Evolutionary conservation across 805 yeast species (phyloP).

Genomic region (Teunomyces pallodes): DNA sequence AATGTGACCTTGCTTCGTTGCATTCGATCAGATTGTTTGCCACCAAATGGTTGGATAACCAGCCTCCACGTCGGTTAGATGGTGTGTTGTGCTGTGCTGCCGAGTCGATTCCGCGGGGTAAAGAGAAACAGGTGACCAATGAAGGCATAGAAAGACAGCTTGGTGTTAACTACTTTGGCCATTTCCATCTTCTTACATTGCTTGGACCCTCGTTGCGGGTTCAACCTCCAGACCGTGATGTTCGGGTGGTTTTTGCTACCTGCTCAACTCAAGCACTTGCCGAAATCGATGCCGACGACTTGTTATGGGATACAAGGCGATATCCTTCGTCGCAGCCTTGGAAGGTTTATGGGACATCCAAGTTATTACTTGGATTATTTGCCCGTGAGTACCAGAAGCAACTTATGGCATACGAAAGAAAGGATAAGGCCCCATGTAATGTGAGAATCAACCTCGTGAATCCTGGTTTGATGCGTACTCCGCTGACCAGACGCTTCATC

Average conservation of each 20-base stretch:
- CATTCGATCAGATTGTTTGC: constrained; percentile 84
- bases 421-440: constrained; percentile 69
- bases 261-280: constrained; percentile 81
- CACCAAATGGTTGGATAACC: constrained; percentile 88
- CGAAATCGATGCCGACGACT: constrained; percentile 56
- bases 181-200: constrained; percentile 75
- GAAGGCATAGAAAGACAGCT: constrained; percentile 89
- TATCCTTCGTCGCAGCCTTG: constrained; percentile 68
- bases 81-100: constrained; percentile 88
- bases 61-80: constrained; percentile 88
- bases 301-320: constrained; percentile 56
- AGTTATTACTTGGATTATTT: constrained; percentile 70
- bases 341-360: constrained; percentile 78
- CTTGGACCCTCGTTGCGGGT: constrained; percentile 79
- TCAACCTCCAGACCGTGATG: constrained; percentile 95
- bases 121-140: constrained; percentile 57
- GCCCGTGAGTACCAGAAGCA: constrained; percentile 76
- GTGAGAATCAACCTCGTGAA: constrained; percentile 74
- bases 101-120: constrained; percentile 69
- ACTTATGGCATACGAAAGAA: constrained; percentile 55
- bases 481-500: constrained; percentile 74
- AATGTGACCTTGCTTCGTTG: constrained; percentile 75
- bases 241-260: constrained; percentile 72
- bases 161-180: constrained; percentile 78
- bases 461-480: constrained; percentile 90